Conservation (phyloP, 495 filamentous ascomycete genomes). For the Lineolata rhizophorae region DNA sequence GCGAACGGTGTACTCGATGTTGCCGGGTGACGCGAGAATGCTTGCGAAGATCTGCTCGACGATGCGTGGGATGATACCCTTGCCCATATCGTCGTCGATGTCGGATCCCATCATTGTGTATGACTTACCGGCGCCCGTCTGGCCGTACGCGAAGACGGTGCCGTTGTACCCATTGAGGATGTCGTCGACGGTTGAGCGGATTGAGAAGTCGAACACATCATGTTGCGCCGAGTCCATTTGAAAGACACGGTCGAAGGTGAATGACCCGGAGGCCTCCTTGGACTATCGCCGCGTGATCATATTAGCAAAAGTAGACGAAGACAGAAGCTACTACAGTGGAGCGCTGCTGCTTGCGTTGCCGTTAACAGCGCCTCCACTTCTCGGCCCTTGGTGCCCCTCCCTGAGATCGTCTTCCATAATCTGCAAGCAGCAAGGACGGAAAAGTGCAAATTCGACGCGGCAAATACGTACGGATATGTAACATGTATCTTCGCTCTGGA, state of each 20-base stretch:
- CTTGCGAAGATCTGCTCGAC: constrained; percentile 95
- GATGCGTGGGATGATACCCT: constrained; percentile 91
- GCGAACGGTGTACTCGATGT: constrained; percentile 91
- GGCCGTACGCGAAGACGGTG: constrained; percentile 96
- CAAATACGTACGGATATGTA: constrained; percentile 58
- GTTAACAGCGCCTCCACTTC: too few relatives aligned
- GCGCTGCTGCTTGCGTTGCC: not conserved
- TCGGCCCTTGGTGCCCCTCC: too few relatives aligned
- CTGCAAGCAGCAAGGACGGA: too few relatives aligned
- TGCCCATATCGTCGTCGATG: constrained; percentile 74
- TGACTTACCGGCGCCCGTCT: constrained; percentile 95
- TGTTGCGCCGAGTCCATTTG: constrained; percentile 68
- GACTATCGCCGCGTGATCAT: constrained; percentile 32
- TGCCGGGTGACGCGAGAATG: constrained; percentile 72
- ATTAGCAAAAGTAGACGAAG: not conserved
- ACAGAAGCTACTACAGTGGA: not conserved
- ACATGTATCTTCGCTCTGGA: constrained; percentile 80
- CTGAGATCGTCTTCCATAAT: too few relatives aligned
- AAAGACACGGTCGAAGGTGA: constrained; percentile 96
- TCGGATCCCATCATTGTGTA: constrained; percentile 98
- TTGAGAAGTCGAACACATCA: constrained; percentile 95
- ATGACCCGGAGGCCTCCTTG: constrained; percentile 57
- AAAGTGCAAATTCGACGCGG: too few relatives aligned
- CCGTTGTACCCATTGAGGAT: constrained; percentile 98
- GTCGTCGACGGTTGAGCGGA: constrained; percentile 87